Base-by-base conservation (phyloP, 495 filamentous ascomycete genomes). In the Penicillium samsonianum region DNA sequence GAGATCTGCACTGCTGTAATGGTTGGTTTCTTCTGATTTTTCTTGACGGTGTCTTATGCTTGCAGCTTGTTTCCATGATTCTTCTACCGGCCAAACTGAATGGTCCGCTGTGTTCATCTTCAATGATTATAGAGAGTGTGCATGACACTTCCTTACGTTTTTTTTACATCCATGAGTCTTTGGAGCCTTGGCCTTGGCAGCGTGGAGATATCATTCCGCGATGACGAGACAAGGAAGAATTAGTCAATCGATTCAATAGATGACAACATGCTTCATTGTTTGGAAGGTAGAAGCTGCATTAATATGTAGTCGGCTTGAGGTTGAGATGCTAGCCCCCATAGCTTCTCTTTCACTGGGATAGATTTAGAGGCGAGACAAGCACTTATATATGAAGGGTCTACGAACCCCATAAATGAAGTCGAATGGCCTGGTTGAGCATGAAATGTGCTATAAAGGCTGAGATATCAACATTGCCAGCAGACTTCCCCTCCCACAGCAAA, bases 1-100 rank as follows among this genome's bases (percentile, higher is more conserved):
- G 57, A 60, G 44, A 58, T 65, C 53, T 66, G 52, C 59, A 66
- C 56, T 65, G 62, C 60, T 67, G 58, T 70, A 70, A 70, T 70
- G 67, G 56, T 63, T 53, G 58, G 54, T 62, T n/a, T 58, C 25
- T 65, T 60, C 53, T 42, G 16, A 10, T 23, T 61, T n/a, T 50
- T 28, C 30, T 40, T 12, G 42, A 44, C 51, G 49, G 48, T 57
- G 31, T 61, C 19, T 35, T 33, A 33, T 42, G 50, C 50, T 50
- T 55, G 26, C 41, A 35, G 19, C 17, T 55, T 23, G 30, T 45
- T 40, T 41, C 22, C 33, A 31, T 43, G 38, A 44, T 42, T 53
- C 17, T 40, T 50, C 43, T 43, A 43, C 31, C 31, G 14, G 31
- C 33, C 26, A 49, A 14, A 11, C 25, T 43, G 9, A 30, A n/a